Percentiles rank a stretch among this genome's conserved stretches.
Conservation (phyloP, 2,329 filamentous ascomycete genomes). For the Fusarium graminum region DNA sequence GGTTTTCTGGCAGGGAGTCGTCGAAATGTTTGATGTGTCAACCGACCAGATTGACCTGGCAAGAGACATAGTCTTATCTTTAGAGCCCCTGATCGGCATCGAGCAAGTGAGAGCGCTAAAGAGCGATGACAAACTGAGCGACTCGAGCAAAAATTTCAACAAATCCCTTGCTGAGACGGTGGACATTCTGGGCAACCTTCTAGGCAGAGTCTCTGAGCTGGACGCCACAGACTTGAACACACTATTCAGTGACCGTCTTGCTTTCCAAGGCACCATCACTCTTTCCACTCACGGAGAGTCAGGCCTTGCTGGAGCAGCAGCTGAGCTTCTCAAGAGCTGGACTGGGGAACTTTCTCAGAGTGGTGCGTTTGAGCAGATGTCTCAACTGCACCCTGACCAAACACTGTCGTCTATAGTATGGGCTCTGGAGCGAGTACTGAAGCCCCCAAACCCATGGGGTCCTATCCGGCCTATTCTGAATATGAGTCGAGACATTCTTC, state of each 20-base stretch:
- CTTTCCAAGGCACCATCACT: constrained; percentile 80
- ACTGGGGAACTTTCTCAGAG: constrained; percentile 72
- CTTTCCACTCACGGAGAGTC: constrained; percentile 85
- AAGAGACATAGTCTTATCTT: constrained; percentile 77
- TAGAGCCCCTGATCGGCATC: constrained; percentile 77
- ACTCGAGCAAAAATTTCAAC: constrained; percentile 77
- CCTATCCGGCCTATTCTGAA: constrained; percentile 70
- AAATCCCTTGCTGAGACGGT: constrained; percentile 69
- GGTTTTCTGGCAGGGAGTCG: constrained; percentile 56
- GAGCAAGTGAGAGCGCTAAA: constrained; percentile 76
- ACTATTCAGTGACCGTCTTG: constrained; percentile 75
- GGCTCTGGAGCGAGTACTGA: constrained; percentile 54
- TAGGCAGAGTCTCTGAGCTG: constrained; percentile 85
- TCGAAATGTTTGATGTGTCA: constrained; percentile 83
- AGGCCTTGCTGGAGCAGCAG: constrained; percentile 81
- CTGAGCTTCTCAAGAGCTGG: constrained; percentile 85
- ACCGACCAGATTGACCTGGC: constrained; percentile 80
- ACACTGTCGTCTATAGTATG: constrained; percentile 61
- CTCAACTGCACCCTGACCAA: constrained; percentile 57
- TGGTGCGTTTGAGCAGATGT: constrained; percentile 56
- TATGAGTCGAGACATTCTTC: constrained; percentile 69
- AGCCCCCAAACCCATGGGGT: constrained; percentile 63
- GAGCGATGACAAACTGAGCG: constrained; percentile 56
- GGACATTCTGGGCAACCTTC: constrained; percentile 75
- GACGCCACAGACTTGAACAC: constrained; percentile 74